phyloP scores from a whole-genome alignment of 805 yeast genomes.

The Nakazawaea siamensis region DNA sequence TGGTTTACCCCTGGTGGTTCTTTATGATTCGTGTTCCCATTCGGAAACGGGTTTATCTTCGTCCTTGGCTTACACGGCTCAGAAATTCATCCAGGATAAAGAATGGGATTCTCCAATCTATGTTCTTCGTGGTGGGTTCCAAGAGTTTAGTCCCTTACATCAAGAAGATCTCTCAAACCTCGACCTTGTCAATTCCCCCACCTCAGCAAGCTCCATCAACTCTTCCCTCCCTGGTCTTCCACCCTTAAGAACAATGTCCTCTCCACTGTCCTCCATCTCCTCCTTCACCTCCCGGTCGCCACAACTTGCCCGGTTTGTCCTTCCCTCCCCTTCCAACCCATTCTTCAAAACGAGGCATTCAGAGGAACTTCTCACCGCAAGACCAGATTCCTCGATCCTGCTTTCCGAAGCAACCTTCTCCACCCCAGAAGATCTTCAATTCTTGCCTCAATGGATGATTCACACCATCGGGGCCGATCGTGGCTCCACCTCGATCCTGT shows the following conservation, averaged over 20 bases:
- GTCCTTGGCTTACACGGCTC: slow-evolving; percentile 35
- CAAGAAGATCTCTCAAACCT: not conserved
- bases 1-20: slow-evolving; percentile 33
- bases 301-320: slow-evolving; percentile 41
- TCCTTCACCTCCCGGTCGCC: slow-evolving; percentile 19
- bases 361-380: slow-evolving; percentile 34
- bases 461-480: slow-evolving; percentile 24
- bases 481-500: slow-evolving; percentile 32
- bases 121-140: slow-evolving; percentile 34
- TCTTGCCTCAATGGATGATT: slow-evolving; percentile 50
- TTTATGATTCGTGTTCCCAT: slow-evolving; percentile 41
- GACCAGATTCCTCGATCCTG: slow-evolving; percentile 20
- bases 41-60: slow-evolving; percentile 24
- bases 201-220: too few species aligned
- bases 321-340: slow-evolving; percentile 38
- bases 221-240: too few species aligned
- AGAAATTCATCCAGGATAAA: slow-evolving; percentile 34
- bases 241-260: too few species aligned
- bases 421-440: slow-evolving; percentile 13
- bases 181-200: not conserved
- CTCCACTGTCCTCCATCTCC: not conserved
- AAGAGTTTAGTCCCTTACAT: slow-evolving; percentile 19
- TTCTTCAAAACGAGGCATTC: slow-evolving; percentile 42
- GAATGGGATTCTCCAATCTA: slow-evolving; percentile 32
- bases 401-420: slow-evolving; percentile 15